Conservation (phyloP, 139 green algal genomes). For the Coccomyxa sp. region DNA sequence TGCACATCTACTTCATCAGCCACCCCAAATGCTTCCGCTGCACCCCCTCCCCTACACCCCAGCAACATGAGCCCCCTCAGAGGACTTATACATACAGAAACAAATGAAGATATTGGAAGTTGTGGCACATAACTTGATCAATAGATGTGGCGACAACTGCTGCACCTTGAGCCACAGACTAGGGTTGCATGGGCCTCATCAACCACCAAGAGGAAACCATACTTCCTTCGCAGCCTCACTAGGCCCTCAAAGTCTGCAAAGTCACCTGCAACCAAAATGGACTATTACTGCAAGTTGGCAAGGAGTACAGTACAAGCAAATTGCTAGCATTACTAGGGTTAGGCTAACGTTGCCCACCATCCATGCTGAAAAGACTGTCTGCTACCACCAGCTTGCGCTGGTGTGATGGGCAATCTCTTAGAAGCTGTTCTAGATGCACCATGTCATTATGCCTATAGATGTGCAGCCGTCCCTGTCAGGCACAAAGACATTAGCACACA, state of each 20-base stretch:
- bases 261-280: conserved; percentile 38
- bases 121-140: no score
- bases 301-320: no score
- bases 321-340: no score
- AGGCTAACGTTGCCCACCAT: conserved; percentile 39
- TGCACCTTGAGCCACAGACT: conserved; percentile 61
- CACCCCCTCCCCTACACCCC: conserved; percentile 55
- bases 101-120: no score
- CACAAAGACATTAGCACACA: neutral
- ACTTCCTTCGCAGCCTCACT: conserved; percentile 41
- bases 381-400: conserved; percentile 73
- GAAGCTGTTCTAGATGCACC: conserved; percentile 68
- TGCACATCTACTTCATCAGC: conserved; percentile 74
- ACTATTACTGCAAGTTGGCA: no score
- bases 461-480: conserved; percentile 23
- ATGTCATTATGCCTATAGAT: conserved; percentile 92
- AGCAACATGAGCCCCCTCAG: neutral
- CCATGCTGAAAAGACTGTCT: conserved; percentile 94
- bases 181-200: conserved; percentile 97
- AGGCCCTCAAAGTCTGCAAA: conserved; percentile 80
- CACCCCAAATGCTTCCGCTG: conserved; percentile 48
- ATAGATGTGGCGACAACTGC: no score
- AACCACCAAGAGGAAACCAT: conserved; percentile 83
- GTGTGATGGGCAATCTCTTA: conserved; percentile 24
- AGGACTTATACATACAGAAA: neutral